A percentile compares a stretch with the other conserved stretches of the same genome.
Evolutionary conservation across 306 rosid species (phyloP).

Genomic region (Castanea mollissima): DNA sequence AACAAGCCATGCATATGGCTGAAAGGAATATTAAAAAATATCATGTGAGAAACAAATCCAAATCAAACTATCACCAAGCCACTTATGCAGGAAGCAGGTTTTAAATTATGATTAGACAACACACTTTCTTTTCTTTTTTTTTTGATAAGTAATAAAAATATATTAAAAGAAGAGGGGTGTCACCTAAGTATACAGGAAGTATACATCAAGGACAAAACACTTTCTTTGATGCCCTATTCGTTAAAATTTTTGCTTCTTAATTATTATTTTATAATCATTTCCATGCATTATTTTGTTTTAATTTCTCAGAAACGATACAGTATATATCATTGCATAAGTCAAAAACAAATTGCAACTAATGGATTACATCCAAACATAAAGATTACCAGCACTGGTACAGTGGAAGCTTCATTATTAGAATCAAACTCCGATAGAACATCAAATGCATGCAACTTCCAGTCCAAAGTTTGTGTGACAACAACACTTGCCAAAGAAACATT

Average conservation of each 20-base stretch:
- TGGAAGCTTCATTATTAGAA: slow-evolving; percentile 63
- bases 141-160: too few species aligned
- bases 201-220: too few species aligned
- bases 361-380: slow-evolving; percentile 16
- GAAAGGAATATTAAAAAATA: slow-evolving; percentile 32
- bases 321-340: not conserved
- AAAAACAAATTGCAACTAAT: slow-evolving; percentile 20
- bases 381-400: slow-evolving; percentile 85
- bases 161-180: too few species aligned
- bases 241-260: not conserved
- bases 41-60: slow-evolving; percentile 27
- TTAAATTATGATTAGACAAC: too few species aligned
- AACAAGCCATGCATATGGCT: slow-evolving; percentile 99
- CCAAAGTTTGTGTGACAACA: slow-evolving; percentile 93
- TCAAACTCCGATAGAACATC: slow-evolving; percentile 95
- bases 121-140: too few species aligned
- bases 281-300: not conserved
- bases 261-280: not conserved
- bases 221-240: too few species aligned
- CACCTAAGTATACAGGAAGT: too few species aligned
- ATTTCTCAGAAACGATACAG: not conserved
- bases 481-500: slow-evolving; percentile 95
- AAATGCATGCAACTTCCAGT: slow-evolving; percentile 98
- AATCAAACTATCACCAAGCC: slow-evolving; percentile 13
- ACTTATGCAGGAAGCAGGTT: too few species aligned